Percentiles rank a stretch among this genome's conserved stretches.
Conservation (phyloP, 768 basidiomycete genomes). For the Termitomyces eurrhizus region DNA sequence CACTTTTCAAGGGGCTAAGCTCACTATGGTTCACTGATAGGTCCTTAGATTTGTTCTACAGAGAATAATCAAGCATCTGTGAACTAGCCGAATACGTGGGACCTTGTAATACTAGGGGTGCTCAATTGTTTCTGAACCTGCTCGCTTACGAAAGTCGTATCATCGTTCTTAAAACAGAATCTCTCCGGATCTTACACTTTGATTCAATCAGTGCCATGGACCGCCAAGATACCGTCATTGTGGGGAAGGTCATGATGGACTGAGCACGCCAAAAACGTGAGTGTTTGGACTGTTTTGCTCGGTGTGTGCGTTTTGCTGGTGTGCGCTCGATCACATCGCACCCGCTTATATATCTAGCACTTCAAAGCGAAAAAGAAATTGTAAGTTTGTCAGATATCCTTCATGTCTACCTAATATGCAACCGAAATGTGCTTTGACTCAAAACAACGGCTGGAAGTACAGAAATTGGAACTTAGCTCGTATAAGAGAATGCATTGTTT, state of each 20-base stretch:
- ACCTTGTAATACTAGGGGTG: slow-evolving; percentile 30
- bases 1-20: not conserved
- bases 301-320: too few relatives aligned
- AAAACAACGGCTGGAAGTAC: too few relatives aligned
- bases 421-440: too few relatives aligned
- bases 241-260: slow-evolving; percentile 34
- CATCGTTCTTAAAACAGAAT: slow-evolving; percentile 5
- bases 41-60: slow-evolving; percentile 12
- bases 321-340: too few relatives aligned
- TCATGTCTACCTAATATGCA: too few relatives aligned
- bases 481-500: too few relatives aligned
- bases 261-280: slow-evolving; percentile 23
- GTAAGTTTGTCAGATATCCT: too few relatives aligned
- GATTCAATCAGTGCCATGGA: slow-evolving; percentile 25
- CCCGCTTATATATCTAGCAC: too few relatives aligned
- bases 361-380: too few relatives aligned
- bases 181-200: too few relatives aligned
- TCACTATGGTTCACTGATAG: not conserved
- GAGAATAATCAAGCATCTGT: not conserved
- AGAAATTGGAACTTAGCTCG: too few relatives aligned
- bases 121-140: not conserved
- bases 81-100: slow-evolving; percentile 34
- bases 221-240: slow-evolving; percentile 42
- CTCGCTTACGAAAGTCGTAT: not conserved
- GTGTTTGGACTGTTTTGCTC: too few relatives aligned